Conservation (phyloP, 2,329 filamentous ascomycete species). For the Madurella fahalii region DNA sequence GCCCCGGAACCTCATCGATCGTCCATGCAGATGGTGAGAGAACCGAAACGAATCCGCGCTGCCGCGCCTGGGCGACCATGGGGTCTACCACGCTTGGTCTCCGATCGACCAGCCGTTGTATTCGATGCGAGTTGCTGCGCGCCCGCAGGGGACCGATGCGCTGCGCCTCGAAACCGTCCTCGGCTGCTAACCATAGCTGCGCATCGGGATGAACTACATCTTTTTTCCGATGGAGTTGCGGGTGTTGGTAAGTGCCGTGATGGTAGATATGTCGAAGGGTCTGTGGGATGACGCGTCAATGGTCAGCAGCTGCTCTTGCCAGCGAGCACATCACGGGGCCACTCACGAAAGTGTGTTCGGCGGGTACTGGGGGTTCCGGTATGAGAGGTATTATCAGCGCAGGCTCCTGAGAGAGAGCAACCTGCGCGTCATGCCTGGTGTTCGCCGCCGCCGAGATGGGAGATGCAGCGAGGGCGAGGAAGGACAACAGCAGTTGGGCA, state of each 20-base stretch:
- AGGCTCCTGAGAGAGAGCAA: constrained; percentile 43
- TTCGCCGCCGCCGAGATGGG: constrained; percentile 33
- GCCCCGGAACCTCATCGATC: constrained; percentile 70
- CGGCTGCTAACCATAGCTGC: constrained; percentile 58
- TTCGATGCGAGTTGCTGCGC: constrained; percentile 62
- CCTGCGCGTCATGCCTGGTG: constrained; percentile 35
- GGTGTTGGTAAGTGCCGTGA: constrained; percentile 78
- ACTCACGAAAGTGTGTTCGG: constrained; percentile 54
- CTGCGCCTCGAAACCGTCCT: constrained; percentile 52
- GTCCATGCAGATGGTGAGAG: constrained; percentile 77
- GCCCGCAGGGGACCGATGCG: constrained; percentile 52
- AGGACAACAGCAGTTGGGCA: constrained; percentile 59
- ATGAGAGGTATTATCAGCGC: constrained; percentile 37
- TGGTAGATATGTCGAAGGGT: constrained; percentile 87
- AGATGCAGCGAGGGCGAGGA: constrained; percentile 56
- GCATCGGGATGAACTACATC: constrained; percentile 62
- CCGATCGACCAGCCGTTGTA: constrained; percentile 78
- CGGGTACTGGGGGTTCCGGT: constrained; percentile 44
- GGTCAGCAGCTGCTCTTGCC: constrained; percentile 6
- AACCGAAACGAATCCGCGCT: constrained; percentile 61
- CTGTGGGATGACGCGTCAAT: constrained; percentile 28
- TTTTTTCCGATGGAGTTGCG: constrained; percentile 68
- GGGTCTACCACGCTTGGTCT: constrained; percentile 72
- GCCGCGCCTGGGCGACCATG: constrained; percentile 68
- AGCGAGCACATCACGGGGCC: not conserved